Evolutionary conservation across 345 rosid genomes (phyloP).

Genomic region (Litchi chinensis): DNA sequence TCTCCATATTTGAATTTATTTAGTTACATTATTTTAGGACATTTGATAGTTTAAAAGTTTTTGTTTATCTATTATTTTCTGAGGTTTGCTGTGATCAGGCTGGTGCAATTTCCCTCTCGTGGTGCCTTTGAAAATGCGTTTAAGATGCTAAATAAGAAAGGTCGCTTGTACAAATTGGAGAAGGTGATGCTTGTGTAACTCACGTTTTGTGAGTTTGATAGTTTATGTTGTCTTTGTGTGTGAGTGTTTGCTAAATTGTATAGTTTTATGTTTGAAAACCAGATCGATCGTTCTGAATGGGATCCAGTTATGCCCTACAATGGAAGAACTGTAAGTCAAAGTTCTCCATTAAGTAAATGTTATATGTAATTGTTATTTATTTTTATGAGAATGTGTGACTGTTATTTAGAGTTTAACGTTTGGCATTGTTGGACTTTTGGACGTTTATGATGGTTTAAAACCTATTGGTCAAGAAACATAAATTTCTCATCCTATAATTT

Average conservation of each 20-base stretch:
- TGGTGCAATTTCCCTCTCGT: conserved; percentile 56
- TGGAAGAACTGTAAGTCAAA: conserved; percentile 68
- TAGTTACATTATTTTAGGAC: background rate
- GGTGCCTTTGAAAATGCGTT: conserved; percentile 42
- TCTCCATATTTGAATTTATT: background rate
- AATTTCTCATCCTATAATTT: background rate
- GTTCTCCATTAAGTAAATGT: background rate
- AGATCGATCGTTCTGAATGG: conserved; percentile 58
- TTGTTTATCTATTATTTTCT: background rate
- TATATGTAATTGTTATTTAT: background rate
- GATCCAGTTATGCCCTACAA: conserved; percentile 47
- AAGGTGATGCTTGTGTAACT: conserved; percentile 44
- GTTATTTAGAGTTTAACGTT: background rate
- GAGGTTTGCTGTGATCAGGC: conserved; percentile 40
- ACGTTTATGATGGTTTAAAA: background rate
- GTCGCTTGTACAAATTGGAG: conserved; percentile 56
- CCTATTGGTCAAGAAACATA: background rate
- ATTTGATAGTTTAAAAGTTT: background rate
- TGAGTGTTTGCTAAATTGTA: background rate
- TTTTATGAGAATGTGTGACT: background rate
- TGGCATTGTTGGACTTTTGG: background rate
- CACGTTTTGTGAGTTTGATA: background rate
- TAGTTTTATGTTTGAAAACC: conserved; percentile 21
- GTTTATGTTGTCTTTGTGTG: background rate
- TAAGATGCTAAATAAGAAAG: conserved; percentile 43